These are phyloP conservation scores for Rugosomyces carneus DNA, from an alignment of 1,284 basidiomycete species.

Conservation along the genomic window DNA sequence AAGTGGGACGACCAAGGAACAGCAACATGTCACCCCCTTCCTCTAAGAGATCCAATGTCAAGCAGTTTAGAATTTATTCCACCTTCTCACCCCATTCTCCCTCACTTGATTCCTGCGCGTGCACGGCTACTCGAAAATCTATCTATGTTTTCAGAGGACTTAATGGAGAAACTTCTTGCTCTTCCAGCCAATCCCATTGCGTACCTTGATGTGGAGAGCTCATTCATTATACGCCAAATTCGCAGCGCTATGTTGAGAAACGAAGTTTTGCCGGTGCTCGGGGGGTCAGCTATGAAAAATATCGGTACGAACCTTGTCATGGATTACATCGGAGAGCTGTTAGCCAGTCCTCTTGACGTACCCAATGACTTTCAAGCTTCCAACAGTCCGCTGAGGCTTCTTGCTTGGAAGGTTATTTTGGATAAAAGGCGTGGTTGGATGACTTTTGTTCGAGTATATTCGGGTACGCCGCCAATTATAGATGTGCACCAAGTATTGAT, in stretches of 20 bases:
- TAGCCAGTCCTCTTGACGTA: slow-evolving; percentile 76
- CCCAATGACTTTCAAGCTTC: slow-evolving; percentile 34
- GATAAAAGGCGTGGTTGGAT: slow-evolving; percentile 83
- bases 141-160: slow-evolving; percentile 72
- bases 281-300: slow-evolving; percentile 78
- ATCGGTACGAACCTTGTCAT: slow-evolving; percentile 79
- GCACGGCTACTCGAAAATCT: slow-evolving; percentile 69
- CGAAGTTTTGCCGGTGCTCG: slow-evolving; percentile 73
- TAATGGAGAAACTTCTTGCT: slow-evolving; percentile 65
- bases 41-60: slow-evolving; percentile 41
- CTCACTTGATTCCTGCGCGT: slow-evolving; percentile 63
- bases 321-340: slow-evolving; percentile 74
- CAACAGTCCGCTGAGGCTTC: slow-evolving; percentile 50
- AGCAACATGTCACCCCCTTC: slow-evolving; percentile 44
- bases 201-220: slow-evolving; percentile 51
- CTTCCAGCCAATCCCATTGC: slow-evolving; percentile 53
- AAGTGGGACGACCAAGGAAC: slow-evolving; percentile 53
- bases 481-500: not conserved
- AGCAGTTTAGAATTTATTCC: slow-evolving; percentile 40
- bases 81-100: slow-evolving; percentile 54
- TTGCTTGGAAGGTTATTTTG: slow-evolving; percentile 90
- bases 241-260: slow-evolving; percentile 63
- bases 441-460: slow-evolving; percentile 87
- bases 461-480: slow-evolving; percentile 43
- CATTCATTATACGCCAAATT: slow-evolving; percentile 55